Conservation (phyloP, 2,329 filamentous ascomycete species). For the Colletotrichum sidae region DNA sequence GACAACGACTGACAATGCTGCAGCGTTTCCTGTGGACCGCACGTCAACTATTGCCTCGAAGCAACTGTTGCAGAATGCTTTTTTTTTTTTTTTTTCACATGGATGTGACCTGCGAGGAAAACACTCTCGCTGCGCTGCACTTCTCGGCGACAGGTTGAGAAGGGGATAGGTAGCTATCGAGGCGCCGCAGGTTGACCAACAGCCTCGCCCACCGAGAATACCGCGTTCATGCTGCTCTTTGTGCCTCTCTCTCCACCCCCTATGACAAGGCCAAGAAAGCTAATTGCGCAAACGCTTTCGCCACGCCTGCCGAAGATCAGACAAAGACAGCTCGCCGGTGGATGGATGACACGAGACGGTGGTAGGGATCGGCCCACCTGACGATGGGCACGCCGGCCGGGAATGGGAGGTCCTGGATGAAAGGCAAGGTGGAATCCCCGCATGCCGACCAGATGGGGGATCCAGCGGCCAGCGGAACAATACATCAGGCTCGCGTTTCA, state of each 20-base stretch:
- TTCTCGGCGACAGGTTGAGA: constrained; percentile 4
- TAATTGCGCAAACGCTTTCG: not conserved
- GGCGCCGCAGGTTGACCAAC: not conserved
- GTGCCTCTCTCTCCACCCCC: not conserved
- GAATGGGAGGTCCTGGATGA: not conserved
- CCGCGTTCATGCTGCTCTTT: too few relatives aligned
- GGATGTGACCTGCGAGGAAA: too few relatives aligned
- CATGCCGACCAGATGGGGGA: not conserved
- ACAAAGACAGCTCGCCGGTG: not conserved
- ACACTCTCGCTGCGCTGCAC: not conserved
- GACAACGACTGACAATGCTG: too few relatives aligned
- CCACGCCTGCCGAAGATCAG: constrained; percentile 33
- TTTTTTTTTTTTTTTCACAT: too few relatives aligned
- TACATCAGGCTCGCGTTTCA: constrained; percentile 26
- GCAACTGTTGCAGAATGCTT: too few relatives aligned
- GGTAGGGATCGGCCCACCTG: constrained; percentile 19
- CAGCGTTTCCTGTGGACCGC: too few relatives aligned
- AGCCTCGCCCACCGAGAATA: too few relatives aligned
- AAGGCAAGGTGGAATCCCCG: not conserved
- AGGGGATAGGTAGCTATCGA: not conserved
- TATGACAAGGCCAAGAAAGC: constrained; percentile 2
- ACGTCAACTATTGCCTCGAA: too few relatives aligned
- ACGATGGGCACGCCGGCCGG: constrained; percentile 4
- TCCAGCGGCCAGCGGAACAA: not conserved
- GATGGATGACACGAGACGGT: not conserved